Base-by-base conservation (phyloP, 1,284 basidiomycete genomes). In the Sporisorium graminicola region DNA sequence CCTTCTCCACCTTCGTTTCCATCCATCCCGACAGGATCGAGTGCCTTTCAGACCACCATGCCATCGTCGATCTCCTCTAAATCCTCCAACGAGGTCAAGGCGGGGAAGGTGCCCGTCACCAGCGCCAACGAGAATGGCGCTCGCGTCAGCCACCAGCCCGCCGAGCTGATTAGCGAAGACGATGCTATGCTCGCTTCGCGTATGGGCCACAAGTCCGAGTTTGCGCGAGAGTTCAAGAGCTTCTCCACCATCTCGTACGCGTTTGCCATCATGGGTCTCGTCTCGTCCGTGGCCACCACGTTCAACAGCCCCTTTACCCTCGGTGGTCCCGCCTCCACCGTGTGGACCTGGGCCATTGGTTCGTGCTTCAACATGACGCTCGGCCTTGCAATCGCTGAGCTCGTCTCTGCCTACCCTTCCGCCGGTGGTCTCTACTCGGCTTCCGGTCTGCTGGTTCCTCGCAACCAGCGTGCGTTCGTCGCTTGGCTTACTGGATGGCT, bases 341-440 rank as follows among this genome's bases (percentile, higher is more conserved):
- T 85, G 5, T 85, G 82, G 81, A 76, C 81, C 14, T 85, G 84
- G 84, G 73, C 79, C 55, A 80, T 85, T 44, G 84, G 84, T 37
- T 82, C 82, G 13, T 64, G 73, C 60, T 79, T 85, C 65, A 85
- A 84, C 76, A 71, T 85, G 73, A 70, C 78, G 18, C 77, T 85
- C 46, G 84, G 83, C 43, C 74, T 80, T 27, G 63, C 83, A 33
- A 85, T 85, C 44, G 84, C 79, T n/a, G 84, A 85, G 72, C 75
- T 85, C 52, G 81, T 84, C 55, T 82, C 80, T 90, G 92, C 92
- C 0, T 94, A 91, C 86, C 93, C 93, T 8, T 94, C 92, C 5
- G 92, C 91, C 76, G 93, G 93, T 68, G 93, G 92, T 70, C 87
- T 94, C 87, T 93, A 87, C 86, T 87, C 87, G 9, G 87, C 87